These are phyloP conservation scores for Jackrogersella minutella DNA, from an alignment of 495 filamentous ascomycete genomes.

Conservation along the genomic window DNA sequence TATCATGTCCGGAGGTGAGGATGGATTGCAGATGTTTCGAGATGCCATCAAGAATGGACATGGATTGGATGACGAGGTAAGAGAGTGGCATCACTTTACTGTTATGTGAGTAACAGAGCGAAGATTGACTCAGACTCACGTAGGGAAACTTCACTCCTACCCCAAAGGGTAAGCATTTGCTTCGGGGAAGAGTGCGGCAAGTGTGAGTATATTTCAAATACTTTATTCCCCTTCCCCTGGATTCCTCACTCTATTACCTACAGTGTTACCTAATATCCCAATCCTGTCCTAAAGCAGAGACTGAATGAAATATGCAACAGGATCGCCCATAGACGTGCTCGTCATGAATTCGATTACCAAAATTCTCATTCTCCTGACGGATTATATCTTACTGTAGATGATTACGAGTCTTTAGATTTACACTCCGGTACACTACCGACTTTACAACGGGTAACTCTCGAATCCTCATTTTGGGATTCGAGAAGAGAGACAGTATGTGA, in stretches of 20 bases:
- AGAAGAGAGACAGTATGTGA: conserved; percentile 43
- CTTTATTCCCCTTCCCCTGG: not conserved
- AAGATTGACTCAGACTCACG: not conserved
- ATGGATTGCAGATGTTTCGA: conserved; percentile 40
- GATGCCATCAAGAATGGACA: conserved; percentile 39
- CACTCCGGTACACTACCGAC: conserved; percentile 44
- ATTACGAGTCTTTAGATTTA: conserved; percentile 43
- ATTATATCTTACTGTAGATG: conserved; percentile 39
- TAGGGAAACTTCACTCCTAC: conserved; percentile 43
- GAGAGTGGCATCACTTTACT: not conserved
- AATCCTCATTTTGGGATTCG: conserved; percentile 47
- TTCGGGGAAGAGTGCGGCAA: conserved; percentile 44
- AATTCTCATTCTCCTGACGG: conserved; percentile 31
- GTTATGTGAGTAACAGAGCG: not conserved
- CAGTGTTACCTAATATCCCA: not conserved
- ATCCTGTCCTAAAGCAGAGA: not conserved
- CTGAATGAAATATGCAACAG: conserved; percentile 24
- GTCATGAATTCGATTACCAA: conserved; percentile 10
- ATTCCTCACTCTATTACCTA: not conserved
- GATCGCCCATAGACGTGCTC: conserved; percentile 39
- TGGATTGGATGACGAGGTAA: conserved; percentile 43
- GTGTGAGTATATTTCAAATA: conserved; percentile 36
- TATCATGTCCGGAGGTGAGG: conserved; percentile 42
- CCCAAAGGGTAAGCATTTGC: conserved; percentile 32
- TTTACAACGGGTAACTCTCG: conserved; percentile 41